Evolutionary conservation across 2,329 filamentous ascomycete genomes (phyloP).

Genomic region (Aspergillus chevalieri): DNA sequence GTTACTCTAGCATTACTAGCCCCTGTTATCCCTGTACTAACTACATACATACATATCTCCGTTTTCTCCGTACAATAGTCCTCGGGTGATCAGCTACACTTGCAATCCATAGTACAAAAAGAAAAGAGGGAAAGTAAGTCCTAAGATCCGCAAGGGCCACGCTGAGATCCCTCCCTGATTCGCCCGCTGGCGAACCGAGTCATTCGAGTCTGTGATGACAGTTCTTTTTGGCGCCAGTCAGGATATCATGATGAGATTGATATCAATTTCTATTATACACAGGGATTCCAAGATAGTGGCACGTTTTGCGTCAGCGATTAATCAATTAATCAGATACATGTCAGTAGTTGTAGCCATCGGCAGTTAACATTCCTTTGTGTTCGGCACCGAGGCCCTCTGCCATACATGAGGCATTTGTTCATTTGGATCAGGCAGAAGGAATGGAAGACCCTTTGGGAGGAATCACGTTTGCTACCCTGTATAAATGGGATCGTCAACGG

Average conservation of each 20-base stretch:
- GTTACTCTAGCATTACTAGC: too few relatives aligned
- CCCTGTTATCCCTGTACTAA: too few relatives aligned
- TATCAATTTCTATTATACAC: too few relatives aligned
- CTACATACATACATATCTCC: too few relatives aligned
- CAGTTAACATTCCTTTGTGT: not conserved
- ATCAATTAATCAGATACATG: not conserved
- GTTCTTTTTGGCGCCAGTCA: not conserved
- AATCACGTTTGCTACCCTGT: too few relatives aligned
- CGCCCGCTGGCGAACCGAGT: not conserved
- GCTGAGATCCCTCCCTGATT: not conserved
- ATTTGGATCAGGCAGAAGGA: not conserved
- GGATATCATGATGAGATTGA: too few relatives aligned
- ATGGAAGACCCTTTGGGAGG: not conserved
- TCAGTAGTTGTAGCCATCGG: not conserved
- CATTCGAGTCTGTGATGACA: not conserved
- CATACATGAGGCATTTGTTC: not conserved
- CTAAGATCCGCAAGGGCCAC: not conserved
- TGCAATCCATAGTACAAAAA: too few relatives aligned
- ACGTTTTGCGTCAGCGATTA: not conserved
- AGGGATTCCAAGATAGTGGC: not conserved
- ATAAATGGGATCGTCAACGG: too few relatives aligned
- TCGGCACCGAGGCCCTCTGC: not conserved
- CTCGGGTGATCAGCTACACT: too few relatives aligned
- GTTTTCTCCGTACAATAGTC: too few relatives aligned
- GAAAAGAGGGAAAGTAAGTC: not conserved